Conservation (phyloP, 352 stramenopile genomes). For the Pythium rhizo-oryzae region DNA sequence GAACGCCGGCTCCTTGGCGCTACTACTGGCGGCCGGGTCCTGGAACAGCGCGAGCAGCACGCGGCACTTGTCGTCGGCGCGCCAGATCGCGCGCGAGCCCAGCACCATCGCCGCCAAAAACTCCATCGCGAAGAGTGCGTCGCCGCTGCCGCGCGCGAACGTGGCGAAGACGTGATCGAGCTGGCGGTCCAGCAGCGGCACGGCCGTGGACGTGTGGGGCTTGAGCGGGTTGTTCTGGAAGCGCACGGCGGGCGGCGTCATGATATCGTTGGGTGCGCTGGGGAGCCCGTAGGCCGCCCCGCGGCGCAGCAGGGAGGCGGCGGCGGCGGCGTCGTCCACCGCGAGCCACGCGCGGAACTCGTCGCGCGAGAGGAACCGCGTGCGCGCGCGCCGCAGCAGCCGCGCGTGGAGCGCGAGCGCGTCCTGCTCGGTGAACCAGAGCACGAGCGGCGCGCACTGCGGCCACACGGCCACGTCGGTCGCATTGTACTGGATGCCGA, state of each 20-base stretch:
- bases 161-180: constrained; percentile 69
- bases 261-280: constrained; percentile 39
- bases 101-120: constrained; percentile 64
- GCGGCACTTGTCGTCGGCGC: constrained; percentile 52
- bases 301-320: too few species aligned
- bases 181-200: constrained; percentile 48
- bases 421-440: constrained; percentile 69
- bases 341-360: constrained; percentile 59
- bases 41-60: constrained; percentile 64
- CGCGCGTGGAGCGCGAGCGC: constrained; percentile 34
- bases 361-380: constrained; percentile 36
- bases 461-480: constrained; percentile 62
- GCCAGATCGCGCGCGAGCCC: constrained; percentile 66
- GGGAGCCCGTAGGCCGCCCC: constrained; percentile 8
- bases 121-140: constrained; percentile 55
- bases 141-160: constrained; percentile 31
- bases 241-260: constrained; percentile 39
- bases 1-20: constrained; percentile 32
- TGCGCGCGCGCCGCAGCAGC: constrained; percentile 34
- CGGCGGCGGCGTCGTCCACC: background rate
- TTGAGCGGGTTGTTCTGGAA: background rate
- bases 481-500: constrained; percentile 51
- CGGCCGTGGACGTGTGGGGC: background rate
- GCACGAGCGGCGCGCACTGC: constrained; percentile 54
- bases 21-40: constrained; percentile 30